phyloP scores from a whole-genome alignment of 2,329 filamentous ascomycete genomes.

The Phyllosticta ampelicida region DNA sequence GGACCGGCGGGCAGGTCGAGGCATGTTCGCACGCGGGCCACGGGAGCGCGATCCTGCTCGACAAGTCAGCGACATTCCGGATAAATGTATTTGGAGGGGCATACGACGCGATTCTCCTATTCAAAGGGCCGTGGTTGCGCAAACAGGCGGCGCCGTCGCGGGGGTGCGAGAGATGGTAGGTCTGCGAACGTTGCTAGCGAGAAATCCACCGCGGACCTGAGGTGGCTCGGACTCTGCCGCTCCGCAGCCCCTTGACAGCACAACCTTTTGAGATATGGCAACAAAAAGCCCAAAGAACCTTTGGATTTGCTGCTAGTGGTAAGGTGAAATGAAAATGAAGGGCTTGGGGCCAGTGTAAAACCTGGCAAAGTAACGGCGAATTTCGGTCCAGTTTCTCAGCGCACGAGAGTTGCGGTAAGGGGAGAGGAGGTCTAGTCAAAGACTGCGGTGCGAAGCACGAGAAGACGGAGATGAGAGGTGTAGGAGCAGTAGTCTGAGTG shows the following conservation, averaged over 20 bases:
- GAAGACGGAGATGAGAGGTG: background rate
- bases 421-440: background rate
- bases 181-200: slow-evolving; percentile 8
- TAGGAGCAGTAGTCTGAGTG: background rate
- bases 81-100: background rate
- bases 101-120: slow-evolving; percentile 9
- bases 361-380: background rate
- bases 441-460: background rate
- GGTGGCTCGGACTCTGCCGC: slow-evolving; percentile 3
- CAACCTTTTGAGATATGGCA: background rate
- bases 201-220: slow-evolving; percentile 6
- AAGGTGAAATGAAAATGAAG: background rate
- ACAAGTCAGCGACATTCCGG: slow-evolving; percentile 3
- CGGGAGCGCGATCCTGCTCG: slow-evolving; percentile 10
- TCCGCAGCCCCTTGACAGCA: slow-evolving; percentile 5
- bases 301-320: background rate
- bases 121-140: slow-evolving; percentile 9
- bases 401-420: background rate
- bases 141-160: slow-evolving; percentile 5
- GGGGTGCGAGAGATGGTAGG: slow-evolving; percentile 3
- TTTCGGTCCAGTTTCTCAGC: background rate
- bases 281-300: background rate
- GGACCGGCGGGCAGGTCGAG: slow-evolving; percentile 26
- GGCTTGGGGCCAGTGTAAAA: background rate
- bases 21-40: slow-evolving; percentile 13